Percentiles rank a stretch among this genome's conserved stretches.
phyloP scores from a whole-genome alignment of 495 filamentous ascomycete genomes.

The Aspergillus wentii region DNA sequence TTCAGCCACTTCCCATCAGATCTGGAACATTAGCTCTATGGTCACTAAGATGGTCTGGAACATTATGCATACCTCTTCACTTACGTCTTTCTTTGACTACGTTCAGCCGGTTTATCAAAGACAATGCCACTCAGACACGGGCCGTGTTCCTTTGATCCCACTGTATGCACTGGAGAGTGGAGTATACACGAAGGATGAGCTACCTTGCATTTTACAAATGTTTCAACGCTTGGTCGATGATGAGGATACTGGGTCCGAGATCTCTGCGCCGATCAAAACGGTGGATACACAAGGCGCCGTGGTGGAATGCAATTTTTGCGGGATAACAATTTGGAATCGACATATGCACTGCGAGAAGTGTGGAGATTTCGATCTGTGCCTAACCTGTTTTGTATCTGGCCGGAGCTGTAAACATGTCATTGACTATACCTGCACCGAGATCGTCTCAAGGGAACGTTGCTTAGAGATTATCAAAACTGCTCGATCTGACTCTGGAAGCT shows the following conservation, averaged over 20 bases:
- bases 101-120: slow-evolving; percentile 16
- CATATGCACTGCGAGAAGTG: slow-evolving; percentile 19
- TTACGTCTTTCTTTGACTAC: slow-evolving; percentile 13
- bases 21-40: slow-evolving; percentile 17
- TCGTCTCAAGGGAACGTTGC: slow-evolving; percentile 8
- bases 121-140: slow-evolving; percentile 16
- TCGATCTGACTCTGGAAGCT: not conserved
- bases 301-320: slow-evolving; percentile 20
- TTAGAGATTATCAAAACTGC: slow-evolving; percentile 1
- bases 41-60: slow-evolving; percentile 21
- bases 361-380: slow-evolving; percentile 17
- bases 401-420: slow-evolving; percentile 16
- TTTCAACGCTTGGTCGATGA: slow-evolving; percentile 13
- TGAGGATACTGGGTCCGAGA: slow-evolving; percentile 7
- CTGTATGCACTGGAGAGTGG: slow-evolving; percentile 8
- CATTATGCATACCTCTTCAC: slow-evolving; percentile 14
- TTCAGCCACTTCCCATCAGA: slow-evolving; percentile 16
- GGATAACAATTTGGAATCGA: slow-evolving; percentile 19
- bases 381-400: slow-evolving; percentile 17
- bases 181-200: not conserved
- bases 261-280: slow-evolving; percentile 3
- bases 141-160: slow-evolving; percentile 15
- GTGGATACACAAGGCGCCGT: slow-evolving; percentile 18
- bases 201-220: slow-evolving; percentile 1
- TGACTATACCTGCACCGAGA: slow-evolving; percentile 14